Conservation (phyloP, 2,329 filamentous ascomycete species). For the Rhynchosporium agropyri region DNA sequence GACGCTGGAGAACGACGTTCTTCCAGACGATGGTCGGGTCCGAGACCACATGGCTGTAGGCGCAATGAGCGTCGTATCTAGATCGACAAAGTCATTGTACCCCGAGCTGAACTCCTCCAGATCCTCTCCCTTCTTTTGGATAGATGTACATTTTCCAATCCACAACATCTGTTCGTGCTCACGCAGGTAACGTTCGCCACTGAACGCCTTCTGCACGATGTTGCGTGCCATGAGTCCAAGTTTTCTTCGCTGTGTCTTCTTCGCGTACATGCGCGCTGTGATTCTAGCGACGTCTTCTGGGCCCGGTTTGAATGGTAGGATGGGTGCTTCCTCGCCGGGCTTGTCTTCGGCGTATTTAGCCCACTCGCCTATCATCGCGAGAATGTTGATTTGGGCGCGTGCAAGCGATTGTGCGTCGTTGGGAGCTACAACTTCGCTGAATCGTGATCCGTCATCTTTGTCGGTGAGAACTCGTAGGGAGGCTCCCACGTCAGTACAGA, state of each 20-base stretch:
- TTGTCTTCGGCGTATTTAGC: constrained; percentile 53
- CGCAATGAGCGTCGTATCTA: constrained; percentile 11
- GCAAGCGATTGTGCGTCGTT: constrained; percentile 64
- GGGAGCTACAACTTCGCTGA: constrained; percentile 64
- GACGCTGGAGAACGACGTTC: constrained; percentile 15
- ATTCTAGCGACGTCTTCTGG: constrained; percentile 53
- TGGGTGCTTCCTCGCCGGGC: constrained; percentile 18
- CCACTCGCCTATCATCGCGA: constrained; percentile 65
- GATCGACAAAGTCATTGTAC: constrained; percentile 2
- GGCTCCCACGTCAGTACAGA: constrained; percentile 59
- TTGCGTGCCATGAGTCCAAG: constrained; percentile 60
- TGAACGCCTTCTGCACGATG: constrained; percentile 62
- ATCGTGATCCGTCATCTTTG: constrained; percentile 51
- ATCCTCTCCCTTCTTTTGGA: constrained; percentile 16
- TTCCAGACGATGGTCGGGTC: constrained; percentile 10
- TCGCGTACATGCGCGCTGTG: constrained; percentile 60
- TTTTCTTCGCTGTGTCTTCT: constrained; percentile 55
- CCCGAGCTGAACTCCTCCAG: constrained; percentile 16
- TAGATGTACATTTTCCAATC: constrained; percentile 42
- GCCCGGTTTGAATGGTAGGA: constrained; percentile 51
- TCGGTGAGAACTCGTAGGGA: constrained; percentile 59
- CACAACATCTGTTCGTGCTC: constrained; percentile 65
- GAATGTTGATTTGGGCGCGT: constrained; percentile 62
- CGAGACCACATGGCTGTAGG: constrained; percentile 17
- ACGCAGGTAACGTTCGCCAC: constrained; percentile 60